Evolutionary conservation across 176 grass and related monocot genomes (phyloP).

Genomic region (Carex kokanica): DNA sequence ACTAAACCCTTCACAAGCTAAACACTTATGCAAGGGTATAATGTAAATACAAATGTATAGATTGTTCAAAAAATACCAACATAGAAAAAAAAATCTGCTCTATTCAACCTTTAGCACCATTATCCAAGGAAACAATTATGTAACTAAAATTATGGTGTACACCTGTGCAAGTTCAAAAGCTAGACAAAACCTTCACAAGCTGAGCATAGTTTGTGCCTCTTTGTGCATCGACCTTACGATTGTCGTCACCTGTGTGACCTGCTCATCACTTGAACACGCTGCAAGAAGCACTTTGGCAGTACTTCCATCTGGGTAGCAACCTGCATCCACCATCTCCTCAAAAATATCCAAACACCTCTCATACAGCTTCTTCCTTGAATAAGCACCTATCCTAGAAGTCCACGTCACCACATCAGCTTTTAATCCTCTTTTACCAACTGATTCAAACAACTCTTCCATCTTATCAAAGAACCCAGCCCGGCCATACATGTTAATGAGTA

Average conservation of each 20-base stretch:
- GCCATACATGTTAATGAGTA: conserved; percentile 68
- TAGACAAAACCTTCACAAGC: conserved; percentile 21
- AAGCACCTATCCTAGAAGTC: conserved; percentile 68
- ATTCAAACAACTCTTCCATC: conserved; percentile 75
- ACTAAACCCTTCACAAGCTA: no score
- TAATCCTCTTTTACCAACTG: conserved; percentile 34
- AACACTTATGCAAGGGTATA: no score
- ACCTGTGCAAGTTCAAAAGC: not conserved
- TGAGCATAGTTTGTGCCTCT: conserved; percentile 44
- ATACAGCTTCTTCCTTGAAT: conserved; percentile 74
- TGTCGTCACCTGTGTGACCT: conserved; percentile 57
- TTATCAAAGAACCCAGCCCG: conserved; percentile 57
- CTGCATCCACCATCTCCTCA: conserved; percentile 88
- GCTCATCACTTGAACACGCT: conserved; percentile 67
- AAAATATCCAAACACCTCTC: conserved; percentile 65
- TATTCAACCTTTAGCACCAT: not conserved
- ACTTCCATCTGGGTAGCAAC: conserved; percentile 80
- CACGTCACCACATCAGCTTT: conserved; percentile 79
- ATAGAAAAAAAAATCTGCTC: not conserved
- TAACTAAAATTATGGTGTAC: conserved; percentile 5
- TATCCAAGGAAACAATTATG: not conserved
- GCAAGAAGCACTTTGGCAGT: conserved; percentile 78
- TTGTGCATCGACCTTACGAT: conserved; percentile 96
- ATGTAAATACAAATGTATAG: not conserved
- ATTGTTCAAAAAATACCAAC: not conserved